Conservation (phyloP, 2,329 filamentous ascomycete species). For the Davidsoniella australis region DNA sequence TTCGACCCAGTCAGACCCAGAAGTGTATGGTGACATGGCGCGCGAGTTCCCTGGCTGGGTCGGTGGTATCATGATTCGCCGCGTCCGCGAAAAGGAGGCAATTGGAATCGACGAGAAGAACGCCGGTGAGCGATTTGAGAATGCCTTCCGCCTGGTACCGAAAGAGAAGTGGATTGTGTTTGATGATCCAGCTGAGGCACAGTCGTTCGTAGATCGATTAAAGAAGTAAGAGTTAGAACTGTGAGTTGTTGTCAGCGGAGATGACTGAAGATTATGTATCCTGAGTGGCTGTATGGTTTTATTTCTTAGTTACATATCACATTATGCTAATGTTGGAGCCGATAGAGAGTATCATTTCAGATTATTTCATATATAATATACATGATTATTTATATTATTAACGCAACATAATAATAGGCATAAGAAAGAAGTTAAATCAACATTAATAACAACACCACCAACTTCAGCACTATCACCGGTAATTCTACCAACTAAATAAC, state of each 20-base stretch:
- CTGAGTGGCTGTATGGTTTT: too few species aligned
- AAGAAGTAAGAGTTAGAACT: not conserved
- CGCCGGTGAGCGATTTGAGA: slow-evolving; percentile 57
- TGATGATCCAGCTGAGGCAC: slow-evolving; percentile 39
- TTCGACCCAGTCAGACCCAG: slow-evolving; percentile 79
- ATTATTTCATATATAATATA: too few species aligned
- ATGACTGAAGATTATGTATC: too few species aligned
- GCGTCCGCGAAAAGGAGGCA: slow-evolving; percentile 56
- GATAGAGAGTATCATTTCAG: too few species aligned
- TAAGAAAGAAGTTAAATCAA: too few species aligned
- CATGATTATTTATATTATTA: not conserved
- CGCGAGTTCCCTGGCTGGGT: slow-evolving; percentile 59
- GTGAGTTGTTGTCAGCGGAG: not conserved
- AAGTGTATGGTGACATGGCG: slow-evolving; percentile 69
- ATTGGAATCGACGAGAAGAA: slow-evolving; percentile 58
- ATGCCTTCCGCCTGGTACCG: slow-evolving; percentile 64
- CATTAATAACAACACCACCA: too few species aligned
- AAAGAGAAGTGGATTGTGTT: slow-evolving; percentile 64
- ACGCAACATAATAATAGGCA: too few species aligned
- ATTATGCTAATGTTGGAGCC: not conserved
- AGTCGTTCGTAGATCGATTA: slow-evolving; percentile 4
- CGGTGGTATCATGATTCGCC: slow-evolving; percentile 68
- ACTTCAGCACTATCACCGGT: too few species aligned
- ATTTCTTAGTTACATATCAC: not conserved
- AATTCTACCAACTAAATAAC: too few species aligned